Conservation (phyloP, 257 asterid genomes). For the Scutellaria galericulata region DNA sequence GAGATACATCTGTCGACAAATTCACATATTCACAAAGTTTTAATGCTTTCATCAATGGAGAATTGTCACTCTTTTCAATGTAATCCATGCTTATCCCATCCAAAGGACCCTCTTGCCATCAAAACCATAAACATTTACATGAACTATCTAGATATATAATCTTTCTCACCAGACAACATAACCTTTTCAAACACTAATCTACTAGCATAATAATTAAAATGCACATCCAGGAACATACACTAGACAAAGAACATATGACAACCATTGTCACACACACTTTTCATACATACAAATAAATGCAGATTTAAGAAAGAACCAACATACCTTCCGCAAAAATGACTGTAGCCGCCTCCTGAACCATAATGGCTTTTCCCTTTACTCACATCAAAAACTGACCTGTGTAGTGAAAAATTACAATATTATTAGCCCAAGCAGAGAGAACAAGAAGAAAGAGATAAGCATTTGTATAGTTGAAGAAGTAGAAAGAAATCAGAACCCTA, state of each 20-base stretch:
- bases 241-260: neutral
- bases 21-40: neutral
- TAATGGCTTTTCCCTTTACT: constrained; percentile 86
- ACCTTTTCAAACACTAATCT: neutral
- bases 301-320: neutral
- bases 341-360: constrained; percentile 85
- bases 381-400: constrained; percentile 95
- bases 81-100: no score
- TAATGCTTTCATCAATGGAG: constrained; percentile 8
- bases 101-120: neutral
- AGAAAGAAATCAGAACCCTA: constrained; percentile 57
- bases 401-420: neutral
- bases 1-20: neutral
- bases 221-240: neutral
- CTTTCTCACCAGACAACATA: neutral
- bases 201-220: neutral
- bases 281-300: neutral
- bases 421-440: constrained; percentile 5
- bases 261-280: neutral
- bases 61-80: neutral
- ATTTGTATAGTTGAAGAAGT: neutral
- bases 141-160: neutral
- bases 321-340: constrained; percentile 86
- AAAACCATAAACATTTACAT: neutral
- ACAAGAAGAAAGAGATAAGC: neutral